Percentiles rank a stretch among this genome's conserved stretches.
Evolutionary conservation across 2,329 filamentous ascomycete genomes (phyloP).

Genomic region (Pseudogymnoascus sp.): DNA sequence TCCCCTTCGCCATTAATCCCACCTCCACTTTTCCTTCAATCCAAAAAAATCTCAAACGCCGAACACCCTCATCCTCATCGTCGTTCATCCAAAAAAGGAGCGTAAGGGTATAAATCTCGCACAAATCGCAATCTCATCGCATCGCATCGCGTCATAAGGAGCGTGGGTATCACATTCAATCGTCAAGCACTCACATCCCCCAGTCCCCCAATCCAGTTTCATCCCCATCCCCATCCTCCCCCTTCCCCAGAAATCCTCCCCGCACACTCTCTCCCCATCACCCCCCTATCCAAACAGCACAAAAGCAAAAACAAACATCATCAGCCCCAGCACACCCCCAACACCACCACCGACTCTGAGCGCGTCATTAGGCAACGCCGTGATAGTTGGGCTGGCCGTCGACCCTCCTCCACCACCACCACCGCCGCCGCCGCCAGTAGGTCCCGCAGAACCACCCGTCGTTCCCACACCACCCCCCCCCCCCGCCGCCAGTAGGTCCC

Average conservation of each 20-base stretch:
- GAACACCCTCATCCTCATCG: background rate
- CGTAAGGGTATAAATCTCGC: background rate
- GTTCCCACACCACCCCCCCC: too few species aligned
- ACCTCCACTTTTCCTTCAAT: background rate
- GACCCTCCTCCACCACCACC: background rate
- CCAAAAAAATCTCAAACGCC: background rate
- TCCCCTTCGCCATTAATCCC: background rate
- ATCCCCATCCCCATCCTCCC: background rate
- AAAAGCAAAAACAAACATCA: background rate
- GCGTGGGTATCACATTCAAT: background rate
- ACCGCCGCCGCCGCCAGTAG: background rate
- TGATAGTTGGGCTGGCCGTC: background rate
- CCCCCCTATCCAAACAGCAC: background rate
- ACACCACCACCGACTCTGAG: background rate
- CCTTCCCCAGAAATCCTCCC: background rate
- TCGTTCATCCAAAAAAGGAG: background rate
- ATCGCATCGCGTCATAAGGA: background rate
- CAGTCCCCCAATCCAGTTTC: too few species aligned
- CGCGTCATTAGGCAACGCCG: background rate
- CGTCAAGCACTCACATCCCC: background rate
- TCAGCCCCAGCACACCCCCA: background rate
- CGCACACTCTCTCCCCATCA: too few species aligned
- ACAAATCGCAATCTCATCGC: background rate
- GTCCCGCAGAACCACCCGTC: too few species aligned
- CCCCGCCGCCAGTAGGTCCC: too few species aligned